A percentile compares a stretch with the other conserved stretches of the same genome.
Conservation (phyloP, 2,329 filamentous ascomycete species). For the Phialophora expanda region DNA sequence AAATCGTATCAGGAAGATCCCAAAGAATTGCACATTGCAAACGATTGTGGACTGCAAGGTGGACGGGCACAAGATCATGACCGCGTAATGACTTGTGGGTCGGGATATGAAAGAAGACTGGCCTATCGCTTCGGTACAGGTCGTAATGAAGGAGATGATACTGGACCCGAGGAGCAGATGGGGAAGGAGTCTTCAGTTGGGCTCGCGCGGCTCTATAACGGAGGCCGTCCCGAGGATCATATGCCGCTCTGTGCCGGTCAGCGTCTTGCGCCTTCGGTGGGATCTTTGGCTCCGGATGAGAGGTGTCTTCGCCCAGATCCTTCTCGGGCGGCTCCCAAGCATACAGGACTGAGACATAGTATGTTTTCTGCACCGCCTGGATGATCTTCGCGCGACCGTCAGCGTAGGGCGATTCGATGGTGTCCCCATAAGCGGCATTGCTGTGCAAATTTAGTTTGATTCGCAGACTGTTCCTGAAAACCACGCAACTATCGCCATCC, state of each 20-base stretch:
- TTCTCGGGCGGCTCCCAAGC: conserved; percentile 20
- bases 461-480: conserved; percentile 41
- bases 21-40: conserved; percentile 34
- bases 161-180: background rate
- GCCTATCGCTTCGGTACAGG: conserved; percentile 24
- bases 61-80: conserved; percentile 27
- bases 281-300: conserved; percentile 10
- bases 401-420: conserved; percentile 24
- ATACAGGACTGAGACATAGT: conserved; percentile 24
- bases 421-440: conserved; percentile 12
- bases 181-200: background rate
- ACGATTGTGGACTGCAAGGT: conserved; percentile 29
- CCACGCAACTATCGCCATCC: conserved; percentile 39
- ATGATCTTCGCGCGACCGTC: conserved; percentile 30
- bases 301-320: conserved; percentile 10
- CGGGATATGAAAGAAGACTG: conserved; percentile 28
- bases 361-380: conserved; percentile 26
- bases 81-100: conserved; percentile 18
- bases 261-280: background rate
- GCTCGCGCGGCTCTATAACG: background rate
- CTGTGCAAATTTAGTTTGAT: conserved; percentile 41
- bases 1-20: conserved; percentile 20
- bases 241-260: background rate
- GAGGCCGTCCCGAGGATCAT: conserved; percentile 4
- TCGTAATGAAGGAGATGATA: conserved; percentile 31